phyloP scores from a whole-genome alignment of 495 filamentous ascomycete species.

The Hyaloscypha variabilis region DNA sequence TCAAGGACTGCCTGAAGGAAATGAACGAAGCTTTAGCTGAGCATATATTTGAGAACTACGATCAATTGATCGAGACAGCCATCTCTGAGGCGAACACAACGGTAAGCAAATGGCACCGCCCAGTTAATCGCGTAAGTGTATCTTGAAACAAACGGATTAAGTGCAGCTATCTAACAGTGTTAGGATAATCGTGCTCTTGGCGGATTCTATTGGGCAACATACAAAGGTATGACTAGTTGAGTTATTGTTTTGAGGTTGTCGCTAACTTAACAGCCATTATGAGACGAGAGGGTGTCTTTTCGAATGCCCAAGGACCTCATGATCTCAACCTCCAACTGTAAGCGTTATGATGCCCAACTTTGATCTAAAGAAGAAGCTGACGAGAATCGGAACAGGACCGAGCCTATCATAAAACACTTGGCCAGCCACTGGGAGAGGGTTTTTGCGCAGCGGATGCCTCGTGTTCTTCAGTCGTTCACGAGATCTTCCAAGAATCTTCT shows the following conservation, averaged over 20 bases:
- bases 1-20: slow-evolving; percentile 37
- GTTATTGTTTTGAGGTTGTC: not conserved
- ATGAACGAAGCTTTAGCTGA: slow-evolving; percentile 44
- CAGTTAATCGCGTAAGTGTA: slow-evolving; percentile 29
- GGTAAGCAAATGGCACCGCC: slow-evolving; percentile 50
- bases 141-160: no score
- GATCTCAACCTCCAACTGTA: slow-evolving; percentile 54
- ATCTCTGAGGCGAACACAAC: slow-evolving; percentile 40
- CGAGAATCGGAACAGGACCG: slow-evolving; percentile 37
- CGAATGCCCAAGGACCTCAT: slow-evolving; percentile 37
- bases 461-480: slow-evolving; percentile 25
- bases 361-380: no score
- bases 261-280: slow-evolving; percentile 14
- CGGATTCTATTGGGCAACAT: slow-evolving; percentile 58
- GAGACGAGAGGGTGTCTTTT: slow-evolving; percentile 33
- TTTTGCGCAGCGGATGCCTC: slow-evolving; percentile 50
- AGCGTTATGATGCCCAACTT: slow-evolving; percentile 5
- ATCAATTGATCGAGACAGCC: slow-evolving; percentile 38
- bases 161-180: no score
- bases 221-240: slow-evolving; percentile 45
- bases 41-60: slow-evolving; percentile 49
- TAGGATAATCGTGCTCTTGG: slow-evolving; percentile 41
- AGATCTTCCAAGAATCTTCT: slow-evolving; percentile 31
- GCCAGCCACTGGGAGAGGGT: slow-evolving; percentile 58
- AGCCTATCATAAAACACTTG: slow-evolving; percentile 56